A percentile compares a stretch with the other conserved stretches of the same genome.
These are phyloP conservation scores for Phaeoacremonium minimum DNA, from an alignment of 2,329 filamentous ascomycete species.

Conservation along the genomic window DNA sequence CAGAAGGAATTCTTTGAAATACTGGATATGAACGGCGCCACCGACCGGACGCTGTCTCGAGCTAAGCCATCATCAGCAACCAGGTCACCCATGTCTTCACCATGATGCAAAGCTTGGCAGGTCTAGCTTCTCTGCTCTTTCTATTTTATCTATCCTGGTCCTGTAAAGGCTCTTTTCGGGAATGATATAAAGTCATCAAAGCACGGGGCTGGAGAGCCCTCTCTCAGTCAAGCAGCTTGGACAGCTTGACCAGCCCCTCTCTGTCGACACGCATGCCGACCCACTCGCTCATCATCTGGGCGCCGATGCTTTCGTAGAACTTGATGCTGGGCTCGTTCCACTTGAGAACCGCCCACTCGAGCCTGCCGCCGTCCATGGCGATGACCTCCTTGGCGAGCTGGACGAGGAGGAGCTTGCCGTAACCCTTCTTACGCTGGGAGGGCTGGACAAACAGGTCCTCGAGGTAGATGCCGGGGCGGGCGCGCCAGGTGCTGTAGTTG, in stretches of 20 bases:
- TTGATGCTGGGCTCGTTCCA: conserved; percentile 90
- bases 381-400: conserved; percentile 76
- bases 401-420: conserved; percentile 71
- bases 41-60: no score
- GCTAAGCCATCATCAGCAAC: no score
- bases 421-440: conserved; percentile 68
- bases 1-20: not conserved
- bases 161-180: no score
- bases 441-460: conserved; percentile 86
- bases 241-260: conserved; percentile 58
- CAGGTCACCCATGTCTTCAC: no score
- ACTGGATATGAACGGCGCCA: conserved; percentile 15
- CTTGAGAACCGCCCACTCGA: conserved; percentile 90
- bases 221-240: conserved; percentile 31
- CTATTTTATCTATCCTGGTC: no score
- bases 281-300: conserved; percentile 65
- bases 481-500: conserved; percentile 92
- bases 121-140: no score
- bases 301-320: conserved; percentile 76
- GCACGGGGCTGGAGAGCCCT: not conserved
- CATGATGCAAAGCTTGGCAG: no score
- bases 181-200: not conserved
- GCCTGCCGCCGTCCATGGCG: conserved; percentile 64
- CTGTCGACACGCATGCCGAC: conserved; percentile 71
- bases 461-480: conserved; percentile 83